Evolutionary conservation across 768 basidiomycete species (phyloP).

Genomic region (Lactifluus rugatus): DNA sequence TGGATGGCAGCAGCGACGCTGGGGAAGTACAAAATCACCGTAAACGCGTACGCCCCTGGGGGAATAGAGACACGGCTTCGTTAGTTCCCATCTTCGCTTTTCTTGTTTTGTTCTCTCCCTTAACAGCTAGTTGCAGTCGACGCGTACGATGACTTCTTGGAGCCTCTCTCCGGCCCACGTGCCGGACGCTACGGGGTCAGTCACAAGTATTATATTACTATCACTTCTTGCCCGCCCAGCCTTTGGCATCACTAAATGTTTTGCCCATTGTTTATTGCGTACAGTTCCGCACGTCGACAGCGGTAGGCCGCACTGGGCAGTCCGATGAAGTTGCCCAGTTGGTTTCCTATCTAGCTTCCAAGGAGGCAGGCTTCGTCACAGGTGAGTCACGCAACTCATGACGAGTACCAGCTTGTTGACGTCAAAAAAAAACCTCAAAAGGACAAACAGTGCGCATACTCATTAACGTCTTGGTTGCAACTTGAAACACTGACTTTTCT

Average conservation of each 20-base stretch:
- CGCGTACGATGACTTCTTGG: constrained; percentile 1
- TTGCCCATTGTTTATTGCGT: background rate
- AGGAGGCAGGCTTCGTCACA: constrained; percentile 19
- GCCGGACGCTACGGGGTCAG: background rate
- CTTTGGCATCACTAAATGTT: background rate
- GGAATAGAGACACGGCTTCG: constrained; percentile 15
- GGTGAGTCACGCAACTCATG: background rate
- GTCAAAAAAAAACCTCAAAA: background rate
- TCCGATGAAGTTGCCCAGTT: constrained; percentile 18
- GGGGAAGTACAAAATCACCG: constrained; percentile 19
- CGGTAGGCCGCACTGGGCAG: constrained; percentile 1
- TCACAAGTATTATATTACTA: no score
- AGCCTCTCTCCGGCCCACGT: constrained; percentile 2
- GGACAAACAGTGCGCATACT: constrained; percentile 6
- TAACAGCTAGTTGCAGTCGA: background rate
- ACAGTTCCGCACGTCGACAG: background rate
- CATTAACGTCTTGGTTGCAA: background rate
- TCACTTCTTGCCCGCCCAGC: no score
- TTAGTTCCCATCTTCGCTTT: background rate
- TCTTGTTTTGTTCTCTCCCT: background rate
- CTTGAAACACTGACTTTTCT: background rate
- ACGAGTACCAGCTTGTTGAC: background rate
- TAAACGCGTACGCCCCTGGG: constrained; percentile 22
- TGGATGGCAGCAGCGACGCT: constrained; percentile 14
- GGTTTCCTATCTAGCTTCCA: constrained; percentile 19